Conservation (phyloP, 768 basidiomycete species). For the Rhizopogon salebrosus region DNA sequence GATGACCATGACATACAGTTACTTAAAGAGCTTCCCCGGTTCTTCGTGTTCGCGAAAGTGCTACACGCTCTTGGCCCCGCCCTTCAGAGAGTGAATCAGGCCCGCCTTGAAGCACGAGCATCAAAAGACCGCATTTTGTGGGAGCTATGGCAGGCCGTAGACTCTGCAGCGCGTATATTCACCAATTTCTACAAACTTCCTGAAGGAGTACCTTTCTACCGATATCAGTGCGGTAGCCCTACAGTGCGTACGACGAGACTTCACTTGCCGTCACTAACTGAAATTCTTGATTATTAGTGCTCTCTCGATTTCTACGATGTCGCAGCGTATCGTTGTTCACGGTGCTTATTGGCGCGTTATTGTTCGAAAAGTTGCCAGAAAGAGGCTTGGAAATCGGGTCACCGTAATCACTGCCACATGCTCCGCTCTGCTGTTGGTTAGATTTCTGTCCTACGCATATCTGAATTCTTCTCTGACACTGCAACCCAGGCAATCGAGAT, state of each 20-base stretch:
- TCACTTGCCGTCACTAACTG: neutral
- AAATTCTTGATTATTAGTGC: neutral
- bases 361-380: neutral
- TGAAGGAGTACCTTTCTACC: constrained; percentile 1
- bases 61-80: neutral
- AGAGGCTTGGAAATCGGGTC: neutral
- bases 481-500: neutral
- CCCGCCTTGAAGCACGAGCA: neutral
- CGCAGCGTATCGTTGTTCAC: neutral
- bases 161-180: neutral
- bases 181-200: constrained; percentile 1
- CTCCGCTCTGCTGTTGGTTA: neutral
- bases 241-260: neutral
- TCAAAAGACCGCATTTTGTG: neutral
- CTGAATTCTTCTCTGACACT: neutral
- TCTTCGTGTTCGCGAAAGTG: neutral
- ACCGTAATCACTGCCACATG: neutral
- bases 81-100: neutral
- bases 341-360: neutral
- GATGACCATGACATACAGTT: constrained; percentile 3
- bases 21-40: constrained; percentile 1
- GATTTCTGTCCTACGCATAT: neutral
- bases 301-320: neutral
- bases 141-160: neutral
- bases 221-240: neutral